phyloP scores from a whole-genome alignment of 2,329 filamentous ascomycete genomes.

The Paecilomyces variotii region DNA sequence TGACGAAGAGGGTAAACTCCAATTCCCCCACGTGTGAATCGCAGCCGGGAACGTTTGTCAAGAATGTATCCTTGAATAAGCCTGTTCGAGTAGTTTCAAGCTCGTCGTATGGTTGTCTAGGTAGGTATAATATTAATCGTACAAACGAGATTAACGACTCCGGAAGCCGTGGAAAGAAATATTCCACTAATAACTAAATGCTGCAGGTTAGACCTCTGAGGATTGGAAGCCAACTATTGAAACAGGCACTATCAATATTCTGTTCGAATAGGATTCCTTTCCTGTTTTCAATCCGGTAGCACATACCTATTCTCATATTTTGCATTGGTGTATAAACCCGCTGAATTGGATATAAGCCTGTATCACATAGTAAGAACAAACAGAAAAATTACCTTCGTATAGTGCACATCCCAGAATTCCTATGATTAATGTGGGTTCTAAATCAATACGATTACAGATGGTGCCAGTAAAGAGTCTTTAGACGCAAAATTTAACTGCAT shows the following conservation, averaged over 20 bases:
- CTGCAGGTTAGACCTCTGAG: background rate
- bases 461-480: constrained; percentile 1
- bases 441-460: constrained; percentile 3
- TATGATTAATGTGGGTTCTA: background rate
- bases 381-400: constrained; percentile 1
- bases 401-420: constrained; percentile 2
- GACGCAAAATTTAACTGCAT: constrained; percentile 1
- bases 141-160: constrained; percentile 2
- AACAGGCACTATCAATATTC: background rate
- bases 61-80: constrained; percentile 2
- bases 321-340: constrained; percentile 1
- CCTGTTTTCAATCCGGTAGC: background rate
- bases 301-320: constrained; percentile 1
- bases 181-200: background rate
- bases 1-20: background rate
- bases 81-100: background rate
- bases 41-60: constrained; percentile 1
- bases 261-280: background rate
- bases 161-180: constrained; percentile 1
- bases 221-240: constrained; percentile 1
- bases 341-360: background rate
- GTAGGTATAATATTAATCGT: background rate
- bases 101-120: background rate
- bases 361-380: background rate
- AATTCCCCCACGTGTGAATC: background rate